These are phyloP conservation scores for Cladochytrium replicatum DNA, from an alignment of 192 early-diverging fungal species.

Conservation along the genomic window DNA sequence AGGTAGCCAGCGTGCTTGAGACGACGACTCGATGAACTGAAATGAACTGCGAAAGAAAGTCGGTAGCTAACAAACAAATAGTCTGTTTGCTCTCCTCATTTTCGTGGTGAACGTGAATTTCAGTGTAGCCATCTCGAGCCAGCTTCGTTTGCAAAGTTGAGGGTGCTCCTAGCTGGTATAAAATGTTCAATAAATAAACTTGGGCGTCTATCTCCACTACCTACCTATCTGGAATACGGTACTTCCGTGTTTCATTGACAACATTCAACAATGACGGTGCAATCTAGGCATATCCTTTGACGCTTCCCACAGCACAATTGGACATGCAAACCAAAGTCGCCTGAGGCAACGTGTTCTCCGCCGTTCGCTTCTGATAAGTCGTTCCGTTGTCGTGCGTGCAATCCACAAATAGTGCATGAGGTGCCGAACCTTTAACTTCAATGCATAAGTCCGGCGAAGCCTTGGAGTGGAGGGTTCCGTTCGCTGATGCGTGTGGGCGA, in stretches of 20 bases:
- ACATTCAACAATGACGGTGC: slow-evolving; percentile 82
- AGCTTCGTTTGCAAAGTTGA: slow-evolving; percentile 79
- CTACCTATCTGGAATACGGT: slow-evolving; percentile 49
- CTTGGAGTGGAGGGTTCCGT: too few relatives aligned
- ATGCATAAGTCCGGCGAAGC: too few relatives aligned
- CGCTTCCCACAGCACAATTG: slow-evolving; percentile 84
- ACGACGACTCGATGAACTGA: slow-evolving; percentile 89
- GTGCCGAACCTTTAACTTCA: slow-evolving; percentile 65
- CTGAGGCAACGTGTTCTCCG: slow-evolving; percentile 86
- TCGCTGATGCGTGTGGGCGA: too few relatives aligned
- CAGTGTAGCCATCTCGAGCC: slow-evolving; percentile 71
- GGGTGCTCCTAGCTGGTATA: slow-evolving; percentile 54
- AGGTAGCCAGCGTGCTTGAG: slow-evolving; percentile 84
- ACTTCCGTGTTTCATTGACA: slow-evolving; percentile 75
- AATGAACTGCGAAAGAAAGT: slow-evolving; percentile 74
- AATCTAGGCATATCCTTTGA: slow-evolving; percentile 95
- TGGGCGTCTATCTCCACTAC: slow-evolving; percentile 48
- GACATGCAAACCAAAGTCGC: slow-evolving; percentile 84
- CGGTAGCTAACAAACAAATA: too few relatives aligned
- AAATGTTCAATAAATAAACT: too few relatives aligned
- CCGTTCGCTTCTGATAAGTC: slow-evolving; percentile 80
- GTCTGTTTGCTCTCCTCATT: slow-evolving; percentile 59
- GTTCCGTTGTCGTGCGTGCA: slow-evolving; percentile 99
- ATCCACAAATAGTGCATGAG: slow-evolving; percentile 97
- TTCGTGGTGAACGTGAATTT: slow-evolving; percentile 95